Base-by-base conservation (phyloP, 2,329 filamentous ascomycete genomes). In the Amesomyces nigricolor region DNA sequence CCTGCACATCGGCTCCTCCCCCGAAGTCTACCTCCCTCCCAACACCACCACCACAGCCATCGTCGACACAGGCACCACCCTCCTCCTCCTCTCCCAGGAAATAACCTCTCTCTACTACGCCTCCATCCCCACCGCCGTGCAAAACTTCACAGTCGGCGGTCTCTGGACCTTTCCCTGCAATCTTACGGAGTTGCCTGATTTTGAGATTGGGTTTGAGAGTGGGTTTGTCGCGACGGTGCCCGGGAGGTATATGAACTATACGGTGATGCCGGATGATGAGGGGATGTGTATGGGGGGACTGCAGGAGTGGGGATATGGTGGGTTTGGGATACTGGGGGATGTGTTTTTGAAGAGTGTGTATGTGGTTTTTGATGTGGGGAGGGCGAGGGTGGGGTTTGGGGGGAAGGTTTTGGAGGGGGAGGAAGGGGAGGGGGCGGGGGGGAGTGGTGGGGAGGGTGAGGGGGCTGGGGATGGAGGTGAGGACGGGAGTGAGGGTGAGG, bases 321-420 rank as follows among this genome's bases (percentile, higher is more conserved):
- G 48, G 11, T 16, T 85, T 60, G 82, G 78, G 54, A 89, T 95
- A 65, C 80, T 91, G 54, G 89, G 89, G 9, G 88, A 91, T 58
- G 77, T 88, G 54, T 89, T 91, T 73, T 78, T 94, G 62, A 94
- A 94, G 80, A 81, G 81, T 53, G 76, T 88, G 60, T 91, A 87
- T 66, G 83, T 86, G 30, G 82, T 89, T 47, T 90, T 89, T 68
- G 86, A 90, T 66, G 69, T 75, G 5, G 70, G 67, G 17, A 72
- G 72, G 5, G 71, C 73, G 56, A 69, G 71, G 46, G 66, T 82
- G 29, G 76, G 76, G 1, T 73, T 78, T 57, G 76, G 75, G 47
- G 71, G 71, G 58, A 78, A 78, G 68, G 54, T 63, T 11, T 63
- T 76, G 38, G 53, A 39, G 5, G 32, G 32, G 47, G 40, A 54